These are phyloP conservation scores for Gamsiella multidivaricata DNA, from an alignment of 192 early-diverging fungal species.

Conservation along the genomic window DNA sequence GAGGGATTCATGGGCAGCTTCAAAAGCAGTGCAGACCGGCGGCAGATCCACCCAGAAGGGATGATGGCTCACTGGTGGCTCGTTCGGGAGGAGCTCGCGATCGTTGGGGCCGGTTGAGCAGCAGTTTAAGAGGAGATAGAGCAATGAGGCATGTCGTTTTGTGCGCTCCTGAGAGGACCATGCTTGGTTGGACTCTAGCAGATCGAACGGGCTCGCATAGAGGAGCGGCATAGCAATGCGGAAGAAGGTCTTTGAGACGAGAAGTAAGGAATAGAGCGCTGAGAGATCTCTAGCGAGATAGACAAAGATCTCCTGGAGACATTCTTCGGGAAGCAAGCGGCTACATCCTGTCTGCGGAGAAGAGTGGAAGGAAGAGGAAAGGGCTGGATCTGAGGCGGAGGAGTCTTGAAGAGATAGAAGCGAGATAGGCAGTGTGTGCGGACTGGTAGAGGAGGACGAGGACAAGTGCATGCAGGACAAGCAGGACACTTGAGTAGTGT, in stretches of 20 bases:
- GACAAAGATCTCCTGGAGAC: slow-evolving; percentile 34
- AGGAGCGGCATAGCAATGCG: slow-evolving; percentile 40
- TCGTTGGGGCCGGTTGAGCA: not conserved
- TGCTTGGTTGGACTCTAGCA: slow-evolving; percentile 28
- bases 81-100: not conserved
- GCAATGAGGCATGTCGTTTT: slow-evolving; percentile 31
- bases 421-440: too few species aligned
- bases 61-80: not conserved
- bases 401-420: not conserved
- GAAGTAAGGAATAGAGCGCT: slow-evolving; percentile 24
- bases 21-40: slow-evolving; percentile 19
- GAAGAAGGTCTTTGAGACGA: slow-evolving; percentile 45
- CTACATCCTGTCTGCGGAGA: slow-evolving; percentile 1
- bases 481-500: not conserved
- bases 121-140: slow-evolving; percentile 49
- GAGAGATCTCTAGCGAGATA: slow-evolving; percentile 24
- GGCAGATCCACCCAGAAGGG: slow-evolving; percentile 31
- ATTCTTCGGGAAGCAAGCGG: slow-evolving; percentile 37
- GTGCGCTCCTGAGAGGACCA: slow-evolving; percentile 25
- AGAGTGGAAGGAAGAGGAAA: not conserved
- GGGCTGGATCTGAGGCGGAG: not conserved
- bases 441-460: not conserved
- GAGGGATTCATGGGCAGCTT: not conserved
- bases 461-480: slow-evolving; percentile 19
- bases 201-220: slow-evolving; percentile 34